phyloP scores from a whole-genome alignment of 169 alveolate genomes.

The Theileria parva region DNA sequence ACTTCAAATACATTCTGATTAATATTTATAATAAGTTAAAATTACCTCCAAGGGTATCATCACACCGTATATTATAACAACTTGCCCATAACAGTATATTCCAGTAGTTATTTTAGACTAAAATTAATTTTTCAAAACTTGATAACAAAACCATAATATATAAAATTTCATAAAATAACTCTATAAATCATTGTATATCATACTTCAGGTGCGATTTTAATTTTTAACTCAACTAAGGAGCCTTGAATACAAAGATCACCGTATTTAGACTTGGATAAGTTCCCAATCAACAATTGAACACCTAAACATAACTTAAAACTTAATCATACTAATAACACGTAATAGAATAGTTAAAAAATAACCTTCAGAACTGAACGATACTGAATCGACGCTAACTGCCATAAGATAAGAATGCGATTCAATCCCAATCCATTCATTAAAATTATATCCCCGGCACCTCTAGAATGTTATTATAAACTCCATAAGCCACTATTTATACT shows the following conservation, averaged over 20 bases:
- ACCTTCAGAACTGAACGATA: constrained; percentile 39
- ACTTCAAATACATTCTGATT: constrained; percentile 62
- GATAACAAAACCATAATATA: neutral
- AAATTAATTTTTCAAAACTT: neutral
- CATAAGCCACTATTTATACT: neutral
- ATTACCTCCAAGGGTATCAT: constrained; percentile 50
- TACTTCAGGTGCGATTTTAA: constrained; percentile 43
- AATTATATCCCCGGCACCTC: constrained; percentile 30
- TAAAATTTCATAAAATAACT: neutral
- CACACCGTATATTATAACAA: constrained; percentile 58
- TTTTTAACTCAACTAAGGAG: constrained; percentile 52
- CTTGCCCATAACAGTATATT: constrained; percentile 69
- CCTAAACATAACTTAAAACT: constrained; percentile 25
- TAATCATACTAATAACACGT: neutral
- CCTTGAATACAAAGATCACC: constrained; percentile 76
- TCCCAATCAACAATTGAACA: constrained; percentile 69
- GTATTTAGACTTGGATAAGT: constrained; percentile 63
- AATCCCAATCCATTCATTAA: constrained; percentile 9
- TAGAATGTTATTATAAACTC: neutral
- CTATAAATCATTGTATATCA: neutral
- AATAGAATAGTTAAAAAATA: neutral
- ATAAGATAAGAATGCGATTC: constrained; percentile 30
- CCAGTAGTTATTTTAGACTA: constrained; percentile 61
- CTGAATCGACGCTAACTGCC: constrained; percentile 69
- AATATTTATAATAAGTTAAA: neutral